Evolutionary conservation across 345 rosid genomes (phyloP).

Genomic region (Erucastrum elatum): DNA sequence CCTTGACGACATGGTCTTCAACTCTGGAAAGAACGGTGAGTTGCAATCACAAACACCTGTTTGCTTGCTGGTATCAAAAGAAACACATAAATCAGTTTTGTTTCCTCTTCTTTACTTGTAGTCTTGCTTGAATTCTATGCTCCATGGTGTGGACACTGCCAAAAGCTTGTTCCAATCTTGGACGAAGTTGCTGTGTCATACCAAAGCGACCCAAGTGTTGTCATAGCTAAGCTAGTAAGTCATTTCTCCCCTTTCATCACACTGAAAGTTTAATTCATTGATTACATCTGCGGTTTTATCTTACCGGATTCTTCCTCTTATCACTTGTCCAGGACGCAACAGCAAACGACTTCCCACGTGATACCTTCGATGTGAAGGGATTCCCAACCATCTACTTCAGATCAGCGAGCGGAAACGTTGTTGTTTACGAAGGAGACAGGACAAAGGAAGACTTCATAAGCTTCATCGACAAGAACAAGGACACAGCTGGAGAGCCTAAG

Average conservation of each 20-base stretch:
- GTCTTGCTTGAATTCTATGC: conserved; percentile 95
- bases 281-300: not conserved
- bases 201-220: conserved; percentile 56
- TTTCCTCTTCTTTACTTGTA: conserved; percentile 40
- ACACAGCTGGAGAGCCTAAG: conserved; percentile 39
- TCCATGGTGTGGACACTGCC: conserved; percentile 99
- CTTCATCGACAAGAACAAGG: conserved; percentile 80
- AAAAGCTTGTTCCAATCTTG: conserved; percentile 84
- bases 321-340: conserved; percentile 70
- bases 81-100: not conserved
- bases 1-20: conserved; percentile 67
- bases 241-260: not conserved
- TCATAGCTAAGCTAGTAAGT: conserved; percentile 87
- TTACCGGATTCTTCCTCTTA: not conserved
- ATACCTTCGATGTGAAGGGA: conserved; percentile 71
- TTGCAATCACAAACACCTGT: conserved; percentile 3
- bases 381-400: conserved; percentile 81
- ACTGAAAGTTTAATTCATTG: not conserved
- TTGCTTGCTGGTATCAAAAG: not conserved
- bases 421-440: conserved; percentile 72
- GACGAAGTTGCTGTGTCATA: conserved; percentile 83
- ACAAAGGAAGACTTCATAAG: conserved; percentile 74
- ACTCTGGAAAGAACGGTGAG: conserved; percentile 86
- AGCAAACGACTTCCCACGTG: conserved; percentile 67
- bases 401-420: conserved; percentile 63